A percentile compares a stretch with the other conserved stretches of the same genome.
Evolutionary conservation across 208 protist genomes (phyloP).

Genomic region (Trichomonas vaginalis): DNA sequence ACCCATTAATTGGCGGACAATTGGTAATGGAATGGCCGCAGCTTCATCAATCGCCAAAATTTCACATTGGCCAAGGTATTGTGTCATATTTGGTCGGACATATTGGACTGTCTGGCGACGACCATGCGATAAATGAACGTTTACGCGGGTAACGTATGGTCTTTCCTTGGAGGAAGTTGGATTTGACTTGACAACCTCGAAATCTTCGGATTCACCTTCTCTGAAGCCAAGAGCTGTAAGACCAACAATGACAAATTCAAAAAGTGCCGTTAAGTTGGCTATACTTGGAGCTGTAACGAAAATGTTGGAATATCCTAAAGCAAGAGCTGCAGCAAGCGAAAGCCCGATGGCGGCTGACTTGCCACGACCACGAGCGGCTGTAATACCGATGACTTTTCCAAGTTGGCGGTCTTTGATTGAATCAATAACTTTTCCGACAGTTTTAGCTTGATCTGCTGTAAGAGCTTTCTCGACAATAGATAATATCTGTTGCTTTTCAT

Average conservation of each 20-base stretch:
- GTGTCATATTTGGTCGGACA: slow-evolving; percentile 53
- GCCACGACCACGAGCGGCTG: slow-evolving; percentile 82
- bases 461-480: slow-evolving; percentile 64
- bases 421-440: slow-evolving; percentile 84
- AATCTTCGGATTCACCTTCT: slow-evolving; percentile 75
- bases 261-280: slow-evolving; percentile 71
- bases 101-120: slow-evolving; percentile 96
- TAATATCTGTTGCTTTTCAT: slow-evolving; percentile 56
- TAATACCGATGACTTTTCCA: slow-evolving; percentile 78
- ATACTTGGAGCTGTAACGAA: slow-evolving; percentile 91
- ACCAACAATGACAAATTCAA: slow-evolving; percentile 90
- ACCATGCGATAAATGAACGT: slow-evolving; percentile 57
- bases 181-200: slow-evolving; percentile 58
- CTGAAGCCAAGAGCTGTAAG: slow-evolving; percentile 62
- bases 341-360: slow-evolving; percentile 81
- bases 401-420: slow-evolving; percentile 83
- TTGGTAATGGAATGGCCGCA: slow-evolving; percentile 90
- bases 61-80: slow-evolving; percentile 28
- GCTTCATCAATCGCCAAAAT: slow-evolving; percentile 95
- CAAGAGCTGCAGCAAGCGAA: slow-evolving; percentile 74
- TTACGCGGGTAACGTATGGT: slow-evolving; percentile 77
- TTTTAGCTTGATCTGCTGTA: slow-evolving; percentile 79
- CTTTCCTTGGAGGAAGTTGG: slow-evolving; percentile 68
- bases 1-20: slow-evolving; percentile 81
- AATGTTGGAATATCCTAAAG: slow-evolving; percentile 94